A percentile compares a stretch with the other conserved stretches of the same genome.
These are phyloP conservation scores for Gaeumannomyces tritici DNA, from an alignment of 2,329 filamentous ascomycete genomes.

Conservation along the genomic window DNA sequence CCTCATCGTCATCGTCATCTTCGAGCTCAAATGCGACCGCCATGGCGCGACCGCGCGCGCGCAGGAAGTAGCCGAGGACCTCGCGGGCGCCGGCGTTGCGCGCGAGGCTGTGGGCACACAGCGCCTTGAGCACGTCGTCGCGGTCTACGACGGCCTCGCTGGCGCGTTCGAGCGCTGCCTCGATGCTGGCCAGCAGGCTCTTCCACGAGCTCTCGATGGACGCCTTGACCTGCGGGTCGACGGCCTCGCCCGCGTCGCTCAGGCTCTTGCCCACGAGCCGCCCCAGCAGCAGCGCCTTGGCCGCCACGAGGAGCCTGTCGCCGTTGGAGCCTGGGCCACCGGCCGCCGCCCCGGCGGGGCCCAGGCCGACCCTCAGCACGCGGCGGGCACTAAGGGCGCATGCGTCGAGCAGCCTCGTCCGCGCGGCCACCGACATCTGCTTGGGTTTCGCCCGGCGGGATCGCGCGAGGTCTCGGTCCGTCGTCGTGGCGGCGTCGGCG, in stretches of 20 bases:
- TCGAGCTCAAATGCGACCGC: constrained; percentile 45
- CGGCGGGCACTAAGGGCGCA: constrained; percentile 39
- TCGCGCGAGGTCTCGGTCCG: background rate
- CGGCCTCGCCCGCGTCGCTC: constrained; percentile 30
- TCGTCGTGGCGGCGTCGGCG: constrained; percentile 4
- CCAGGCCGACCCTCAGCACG: constrained; percentile 33
- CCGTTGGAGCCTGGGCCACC: constrained; percentile 23
- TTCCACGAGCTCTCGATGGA: constrained; percentile 52
- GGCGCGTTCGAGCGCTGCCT: constrained; percentile 38
- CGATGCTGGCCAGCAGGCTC: constrained; percentile 57
- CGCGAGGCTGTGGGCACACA: constrained; percentile 74
- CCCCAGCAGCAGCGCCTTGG: constrained; percentile 69
- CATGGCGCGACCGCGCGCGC: constrained; percentile 62
- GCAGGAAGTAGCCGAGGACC: constrained; percentile 68
- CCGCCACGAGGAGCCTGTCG: constrained; percentile 43
- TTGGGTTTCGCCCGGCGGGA: constrained; percentile 2
- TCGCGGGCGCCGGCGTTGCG: constrained; percentile 74
- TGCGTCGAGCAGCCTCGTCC: constrained; percentile 39
- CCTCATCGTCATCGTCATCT: too few relatives aligned
- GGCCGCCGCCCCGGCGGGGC: constrained; percentile 12
- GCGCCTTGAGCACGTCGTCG: constrained; percentile 55
- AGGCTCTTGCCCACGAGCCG: constrained; percentile 68
- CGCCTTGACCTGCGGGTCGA: constrained; percentile 20
- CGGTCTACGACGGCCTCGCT: constrained; percentile 10
- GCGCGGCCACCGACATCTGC: constrained; percentile 21